Evolutionary conservation across 768 basidiomycete genomes (phyloP), one percentile per base, ranked within the genome.

Genomic region (Phlebiopsis flavidoalba): DNA sequence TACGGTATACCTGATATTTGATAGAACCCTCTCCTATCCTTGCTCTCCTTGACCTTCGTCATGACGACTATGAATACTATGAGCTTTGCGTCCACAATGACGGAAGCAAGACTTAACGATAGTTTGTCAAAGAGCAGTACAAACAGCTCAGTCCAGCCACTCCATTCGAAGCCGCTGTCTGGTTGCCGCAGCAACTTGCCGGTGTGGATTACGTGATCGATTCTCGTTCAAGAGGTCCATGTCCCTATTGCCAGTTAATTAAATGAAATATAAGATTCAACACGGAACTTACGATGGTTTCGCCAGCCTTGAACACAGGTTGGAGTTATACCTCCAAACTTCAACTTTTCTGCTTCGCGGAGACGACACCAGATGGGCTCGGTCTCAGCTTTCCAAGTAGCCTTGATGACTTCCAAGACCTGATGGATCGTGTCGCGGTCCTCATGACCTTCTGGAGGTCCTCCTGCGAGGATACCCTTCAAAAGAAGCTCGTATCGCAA

Each of bases 81-180:
- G 45, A 22, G 35, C 24, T 8, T 31, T 31, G 26, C 26, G 26
- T 31, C 2, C 26, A 6, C 26, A 6, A 31, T 3, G 26, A 3
- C 6, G 26, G 2, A 31, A 31, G 6, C 26, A 6, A 15, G 24
- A 14, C 75, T 91, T 73, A 61, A 93, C 94, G 73, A 67, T 98
- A 99, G 67, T 98, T n/a, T 94, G 73, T 99, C 97, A 66, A 99
- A 97, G 2, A 99, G 77, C 57, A 98, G 79, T 8, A 96, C 89
- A 63, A 88, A 90, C 7, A 96, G 80, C 72, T 98, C 95, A 48
- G 85, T 87, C 92, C 93, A 96, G 46, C 88, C 91, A 63, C 83
- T 92, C 87, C 88, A 91, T 71, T 89, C 88, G 64, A 94, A 85
- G 12, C 91, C 92, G 33, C 87, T 87, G 61, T 97, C 95, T 14